These are phyloP conservation scores for Phytophthora crassamura DNA, from an alignment of 352 stramenopile species.

Conservation along the genomic window DNA sequence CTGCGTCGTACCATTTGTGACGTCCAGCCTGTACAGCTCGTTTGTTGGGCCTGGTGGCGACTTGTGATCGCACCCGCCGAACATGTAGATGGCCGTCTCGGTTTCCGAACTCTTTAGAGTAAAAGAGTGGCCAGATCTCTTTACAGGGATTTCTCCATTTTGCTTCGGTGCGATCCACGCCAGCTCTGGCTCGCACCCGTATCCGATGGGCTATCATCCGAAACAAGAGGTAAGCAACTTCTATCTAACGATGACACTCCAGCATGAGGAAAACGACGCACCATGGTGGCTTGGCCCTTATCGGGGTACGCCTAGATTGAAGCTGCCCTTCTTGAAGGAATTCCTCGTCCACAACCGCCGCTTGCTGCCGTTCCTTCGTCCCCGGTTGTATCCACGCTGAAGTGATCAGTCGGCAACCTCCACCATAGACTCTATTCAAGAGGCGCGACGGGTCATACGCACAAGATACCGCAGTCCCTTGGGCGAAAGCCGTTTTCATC, in stretches of 20 bases:
- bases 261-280: conserved; percentile 11
- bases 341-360: not conserved
- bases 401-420: conserved; percentile 2
- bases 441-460: conserved; percentile 37
- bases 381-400: not conserved
- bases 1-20: conserved; percentile 66
- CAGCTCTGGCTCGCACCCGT: conserved; percentile 89
- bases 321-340: conserved; percentile 1
- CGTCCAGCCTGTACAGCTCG: conserved; percentile 94
- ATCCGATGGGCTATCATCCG: conserved; percentile 74
- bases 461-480: conserved; percentile 32
- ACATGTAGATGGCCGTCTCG: conserved; percentile 82
- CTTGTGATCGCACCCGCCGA: conserved; percentile 92
- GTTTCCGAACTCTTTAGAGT: conserved; percentile 83
- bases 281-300: conserved; percentile 29
- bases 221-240: conserved; percentile 10
- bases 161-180: conserved; percentile 91
- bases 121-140: conserved; percentile 95
- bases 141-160: conserved; percentile 92
- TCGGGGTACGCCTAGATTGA: conserved; percentile 8
- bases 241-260: not conserved
- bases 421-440: conserved; percentile 22
- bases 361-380: not conserved
- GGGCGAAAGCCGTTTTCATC: conserved; percentile 23
- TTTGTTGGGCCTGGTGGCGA: conserved; percentile 93